Evolutionary conservation across 192 early-diverging fungal genomes (phyloP), one percentile per base, ranked within the genome.

Genomic region (Entomortierella chlamydospora): DNA sequence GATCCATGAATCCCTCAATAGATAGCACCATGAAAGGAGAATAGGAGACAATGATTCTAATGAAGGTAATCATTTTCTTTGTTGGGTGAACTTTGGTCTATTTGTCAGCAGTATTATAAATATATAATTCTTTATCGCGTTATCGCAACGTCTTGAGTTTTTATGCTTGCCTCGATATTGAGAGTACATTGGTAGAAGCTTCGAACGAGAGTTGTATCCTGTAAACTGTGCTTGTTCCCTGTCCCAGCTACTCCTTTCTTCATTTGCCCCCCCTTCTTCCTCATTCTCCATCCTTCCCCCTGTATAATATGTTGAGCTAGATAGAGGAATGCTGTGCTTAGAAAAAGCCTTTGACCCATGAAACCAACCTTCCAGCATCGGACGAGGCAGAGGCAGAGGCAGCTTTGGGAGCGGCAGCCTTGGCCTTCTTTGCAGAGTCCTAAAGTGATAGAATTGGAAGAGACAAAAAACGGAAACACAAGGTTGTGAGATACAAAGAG

Each of bases 301-400:
- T n/a, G n/a, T n/a, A n/a, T n/a, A n/a, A n/a, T n/a, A n/a, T n/a
- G n/a, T n/a, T n/a, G n/a, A n/a, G n/a, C n/a, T 60, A 37, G 8
- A 17, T 4, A 13, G 28, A 30, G 31, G 56, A 10, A 34, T 17
- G 20, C 4, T 42, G 11, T 12, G 31, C 17, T 49, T 70, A 79
- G 37, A 79, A 79, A 37, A 58, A 79, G 55, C 76, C 58, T 61
- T 79, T 79, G 54, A 79, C 65, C 76, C 76, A 79, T 52, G 76
- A 79, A 59, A 79, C 76, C 60, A 70, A 79, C 76, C 76, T 79
- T 79, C 76, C 76, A 70, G 76, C 70, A 20, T 79, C 76, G 30
- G 60, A 47, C 39, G n/a, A n/a, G n/a, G 47, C 68, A 34, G 49
- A 29, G 30, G 68, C 63, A 18, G 67, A 54, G 57, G 69, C 57